Evolutionary conservation across 805 yeast species (phyloP).

Genomic region (Kluyveromyces nonfermentans): DNA sequence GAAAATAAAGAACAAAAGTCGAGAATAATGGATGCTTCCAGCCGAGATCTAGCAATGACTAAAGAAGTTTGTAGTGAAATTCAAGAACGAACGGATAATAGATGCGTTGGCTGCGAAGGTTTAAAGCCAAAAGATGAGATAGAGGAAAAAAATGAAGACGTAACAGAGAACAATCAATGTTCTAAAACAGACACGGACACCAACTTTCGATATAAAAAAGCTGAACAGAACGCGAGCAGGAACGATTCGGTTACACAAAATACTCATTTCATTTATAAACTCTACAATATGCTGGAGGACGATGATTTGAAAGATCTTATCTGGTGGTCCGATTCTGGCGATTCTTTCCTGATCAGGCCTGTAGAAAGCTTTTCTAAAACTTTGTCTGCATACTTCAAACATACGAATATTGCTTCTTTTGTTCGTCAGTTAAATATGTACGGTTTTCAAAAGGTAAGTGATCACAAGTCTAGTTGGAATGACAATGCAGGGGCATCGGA

Average conservation of each 20-base stretch:
- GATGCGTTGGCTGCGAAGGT: no score
- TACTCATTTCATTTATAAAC: slow-evolving; percentile 75
- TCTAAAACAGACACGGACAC: no score
- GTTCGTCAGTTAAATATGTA: slow-evolving; percentile 76
- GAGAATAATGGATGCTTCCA: no score
- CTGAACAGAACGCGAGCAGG: background rate
- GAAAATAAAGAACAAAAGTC: no score
- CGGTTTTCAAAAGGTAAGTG: slow-evolving; percentile 66
- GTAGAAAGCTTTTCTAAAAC: slow-evolving; percentile 81
- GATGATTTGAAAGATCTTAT: slow-evolving; percentile 60
- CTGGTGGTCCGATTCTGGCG: slow-evolving; percentile 70
- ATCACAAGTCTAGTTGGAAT: slow-evolving; percentile 5
- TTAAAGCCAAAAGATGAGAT: no score
- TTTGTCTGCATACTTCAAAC: slow-evolving; percentile 57
- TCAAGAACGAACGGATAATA: no score
- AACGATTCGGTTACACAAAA: slow-evolving; percentile 32
- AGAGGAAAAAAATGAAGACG: no score
- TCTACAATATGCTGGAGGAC: slow-evolving; percentile 87
- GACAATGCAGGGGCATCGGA: slow-evolving; percentile 7
- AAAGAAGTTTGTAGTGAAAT: no score
- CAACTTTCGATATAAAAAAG: no score
- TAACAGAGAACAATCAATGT: no score
- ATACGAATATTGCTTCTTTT: slow-evolving; percentile 70
- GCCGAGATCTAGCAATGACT: no score
- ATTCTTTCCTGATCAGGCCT: slow-evolving; percentile 72